Base-by-base conservation (phyloP, 345 rosid species). In the Linum tenue region DNA sequence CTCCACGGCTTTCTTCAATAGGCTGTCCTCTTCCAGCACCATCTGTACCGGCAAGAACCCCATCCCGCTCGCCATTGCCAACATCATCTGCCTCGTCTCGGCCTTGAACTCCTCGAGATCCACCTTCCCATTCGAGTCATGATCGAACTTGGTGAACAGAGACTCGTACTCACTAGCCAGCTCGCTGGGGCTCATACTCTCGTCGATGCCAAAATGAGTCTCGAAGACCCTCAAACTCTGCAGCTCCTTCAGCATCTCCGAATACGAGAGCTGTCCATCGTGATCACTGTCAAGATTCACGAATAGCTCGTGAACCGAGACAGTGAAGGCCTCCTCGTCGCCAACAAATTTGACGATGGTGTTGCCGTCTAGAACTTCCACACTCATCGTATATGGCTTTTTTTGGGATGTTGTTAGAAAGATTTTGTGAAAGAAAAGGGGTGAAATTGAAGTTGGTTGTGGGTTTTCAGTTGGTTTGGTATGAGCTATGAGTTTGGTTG, bases 41-140 rank as follows among this genome's bases (percentile, higher is more conserved):
- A 81, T 84, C 56, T 78, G 81, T 36, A 78, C 64, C 1, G 90
- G 79, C 76, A 79, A 66, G 74, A 80, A 80, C 8, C 85, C 82
- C 44, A 84, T 43, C 14, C 80, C 88, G 15, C 51, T 70, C 7
- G 85, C 83, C 80, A 82, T 76, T 10, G 83, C 83, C 11, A 79
- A 68, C 85, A 78, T 67, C 76, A 80, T 80, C 37, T 63, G 57
- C 74, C 73, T 75, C 3, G 74, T 82, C 79, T 82, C 83, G 6
- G 67, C 62, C 80, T 64, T 77, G 66, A 77, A 79, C 83, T 83
- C 85, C 43, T 80, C 76, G 55, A 76, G 55, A 69, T 81, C 83
- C 31, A 73, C 72, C 2, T 55, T 43, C 4, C 79, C 84, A 15
- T 77, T 75, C 43, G 65, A 63, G 77, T 80, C 81, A 56, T 73